Base-by-base conservation (phyloP, 2,329 filamentous ascomycete species). In the Cladosporium phlei region DNA sequence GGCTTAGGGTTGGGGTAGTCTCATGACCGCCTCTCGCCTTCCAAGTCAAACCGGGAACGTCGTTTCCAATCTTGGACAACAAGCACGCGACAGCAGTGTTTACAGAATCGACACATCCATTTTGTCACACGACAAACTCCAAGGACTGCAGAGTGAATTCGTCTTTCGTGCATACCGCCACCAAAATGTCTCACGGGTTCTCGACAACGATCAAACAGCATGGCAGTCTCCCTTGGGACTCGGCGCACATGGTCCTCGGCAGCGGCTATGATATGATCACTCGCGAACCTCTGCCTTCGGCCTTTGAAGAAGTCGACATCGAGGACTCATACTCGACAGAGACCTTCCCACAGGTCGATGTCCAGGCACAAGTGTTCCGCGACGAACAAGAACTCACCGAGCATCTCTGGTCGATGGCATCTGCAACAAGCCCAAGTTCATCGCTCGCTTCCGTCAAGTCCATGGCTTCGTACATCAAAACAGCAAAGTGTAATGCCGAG, bases 311-410 rank as follows among this genome's bases (percentile, higher is more conserved):
- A 19, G 30, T 35, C 12, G 40, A 45, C n/a, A 30, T 16, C 30
- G 40, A 45, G n/a, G 40, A 45, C 17, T 28, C 14, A 10, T 39
- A 39, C 20, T 39, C 37, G n/a, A 27, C 37, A 29, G 37, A 39
- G 10, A 39, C 25, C 5, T 39, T 39, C 14, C 37, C 37, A 20
- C 37, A 39, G n/a, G 25, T 39, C 17, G 37, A 39, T 29, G 37
- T 39, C 6, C 37, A 39, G 17, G 25, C 37, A n/a, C 37, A 39
- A 29, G 16, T 39, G 16, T 39, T 39, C 9, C 37, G 37, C 16
- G 37, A 39, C 4, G 37, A 12, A 21, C 37, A 39, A 16, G 37
- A 39, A 19, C 24, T 39, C 2, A 39, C 24, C 5, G 24, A 39
- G 5, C 22, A 29, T 16, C 37, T 39, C 17, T 39, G 37, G 37